Evolutionary conservation across 192 early-diverging fungal genomes (phyloP), one percentile per base, ranked within the genome.

Genomic region (Rhizophagus sp.): DNA sequence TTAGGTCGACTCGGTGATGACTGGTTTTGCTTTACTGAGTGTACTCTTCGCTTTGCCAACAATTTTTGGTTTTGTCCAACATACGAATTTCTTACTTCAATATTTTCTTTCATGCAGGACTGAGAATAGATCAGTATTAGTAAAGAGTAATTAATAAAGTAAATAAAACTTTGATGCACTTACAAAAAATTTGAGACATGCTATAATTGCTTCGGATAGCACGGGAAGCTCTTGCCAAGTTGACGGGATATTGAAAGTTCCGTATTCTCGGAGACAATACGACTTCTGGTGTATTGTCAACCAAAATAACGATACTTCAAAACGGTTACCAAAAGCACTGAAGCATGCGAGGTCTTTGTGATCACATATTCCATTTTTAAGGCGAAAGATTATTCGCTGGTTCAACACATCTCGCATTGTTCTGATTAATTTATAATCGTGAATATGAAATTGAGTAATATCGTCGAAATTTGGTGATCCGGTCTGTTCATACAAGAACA

Each of bases 71-170:
- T 64, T 77, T 77, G 76, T 77, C 67, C 76, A 67, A 77, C 63
- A 27, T 64, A 64, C 49, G 76, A 47, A 17, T n/a, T 77, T 77
- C 6, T 77, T 44, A 66, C 63, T 77, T 77, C 62, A 24, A 77
- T 77, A 77, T 77, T 77, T 67, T 77, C 76, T 77, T 7, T 77
- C 76, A 77, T 77, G 64, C 50, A 77, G 41, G 76, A 77, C 76
- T 77, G 76, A 77, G 0, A 17, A 77, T 50, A 77, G 9, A 77
- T n/a, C 62, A n/a, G 76, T 7, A 66, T 77, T 64, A 77, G 76
- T 77, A 77, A 77, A 50, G 63, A 7, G 64, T 24, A 7, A n/a
- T 77, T 13, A 77, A 77, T 50, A 77, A 77, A 36, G 41, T 77
- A 34, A 24, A 77, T 41, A 15, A 77, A 77, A 77, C 75, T n/a